Evolutionary conservation across 2,329 filamentous ascomycete species (phyloP).

Genomic region (Chaetomium sp.): DNA sequence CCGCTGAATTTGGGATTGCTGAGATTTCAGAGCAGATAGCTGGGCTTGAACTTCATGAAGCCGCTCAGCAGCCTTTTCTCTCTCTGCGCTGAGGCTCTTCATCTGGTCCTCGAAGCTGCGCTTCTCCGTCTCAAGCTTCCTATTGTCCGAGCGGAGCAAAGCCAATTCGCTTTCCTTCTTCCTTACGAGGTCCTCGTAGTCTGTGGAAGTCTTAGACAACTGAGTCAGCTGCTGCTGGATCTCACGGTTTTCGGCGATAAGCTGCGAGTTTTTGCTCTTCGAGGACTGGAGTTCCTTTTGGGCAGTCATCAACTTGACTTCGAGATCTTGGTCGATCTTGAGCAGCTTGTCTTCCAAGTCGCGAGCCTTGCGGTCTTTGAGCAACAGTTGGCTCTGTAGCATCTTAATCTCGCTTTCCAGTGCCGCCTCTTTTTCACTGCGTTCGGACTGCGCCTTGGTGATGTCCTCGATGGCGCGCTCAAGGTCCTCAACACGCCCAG

Average conservation of each 20-base stretch:
- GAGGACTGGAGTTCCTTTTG: constrained; percentile 78
- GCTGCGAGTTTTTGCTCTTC: constrained; percentile 73
- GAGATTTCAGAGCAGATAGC: constrained; percentile 80
- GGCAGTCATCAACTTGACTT: constrained; percentile 76
- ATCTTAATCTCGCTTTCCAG: constrained; percentile 85
- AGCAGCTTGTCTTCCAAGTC: constrained; percentile 85
- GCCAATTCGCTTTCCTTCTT: constrained; percentile 92
- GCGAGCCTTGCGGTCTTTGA: constrained; percentile 87
- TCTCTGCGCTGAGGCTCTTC: constrained; percentile 68
- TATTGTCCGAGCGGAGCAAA: constrained; percentile 80
- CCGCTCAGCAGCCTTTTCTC: constrained; percentile 73
- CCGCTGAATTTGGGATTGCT: constrained; percentile 80
- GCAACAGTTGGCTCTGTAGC: constrained; percentile 82
- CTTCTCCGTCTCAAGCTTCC: constrained; percentile 79
- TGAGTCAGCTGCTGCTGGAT: constrained; percentile 84
- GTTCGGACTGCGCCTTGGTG: constrained; percentile 69
- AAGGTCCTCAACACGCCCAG: constrained; percentile 66
- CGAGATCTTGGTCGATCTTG: constrained; percentile 83
- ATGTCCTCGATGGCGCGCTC: constrained; percentile 72
- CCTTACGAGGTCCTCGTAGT: constrained; percentile 90
- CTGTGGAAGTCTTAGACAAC: constrained; percentile 86
- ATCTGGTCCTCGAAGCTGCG: constrained; percentile 79
- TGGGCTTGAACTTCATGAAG: constrained; percentile 87
- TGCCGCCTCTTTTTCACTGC: constrained; percentile 73
- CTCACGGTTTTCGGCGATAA: constrained; percentile 77